Conservation (phyloP, 139 green algal genomes). For the Nannochloris sp. region DNA sequence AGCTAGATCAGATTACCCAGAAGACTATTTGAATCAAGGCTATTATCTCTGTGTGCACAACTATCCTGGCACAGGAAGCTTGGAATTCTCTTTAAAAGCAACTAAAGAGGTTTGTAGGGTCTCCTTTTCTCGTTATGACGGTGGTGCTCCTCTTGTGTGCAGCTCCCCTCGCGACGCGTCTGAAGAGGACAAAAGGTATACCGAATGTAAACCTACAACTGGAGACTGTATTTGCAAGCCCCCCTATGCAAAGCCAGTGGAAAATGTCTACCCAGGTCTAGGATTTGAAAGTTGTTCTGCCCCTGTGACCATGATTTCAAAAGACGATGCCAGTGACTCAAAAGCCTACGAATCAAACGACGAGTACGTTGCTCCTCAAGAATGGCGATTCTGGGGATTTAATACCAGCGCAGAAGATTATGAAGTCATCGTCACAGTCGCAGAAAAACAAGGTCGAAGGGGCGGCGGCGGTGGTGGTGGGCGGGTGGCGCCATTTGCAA, state of each 20-base stretch:
- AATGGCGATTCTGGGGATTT: slow-evolving; percentile 36
- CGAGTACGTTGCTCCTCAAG: neutral
- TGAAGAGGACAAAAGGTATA: slow-evolving; percentile 24
- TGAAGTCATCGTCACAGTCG: slow-evolving; percentile 34
- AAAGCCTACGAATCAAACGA: neutral
- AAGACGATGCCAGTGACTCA: neutral
- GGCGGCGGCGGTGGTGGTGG: neutral
- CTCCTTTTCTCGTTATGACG: slow-evolving; percentile 13
- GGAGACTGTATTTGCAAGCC: slow-evolving; percentile 30
- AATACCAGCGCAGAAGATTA: slow-evolving; percentile 23
- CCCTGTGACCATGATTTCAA: neutral
- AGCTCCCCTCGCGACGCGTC: slow-evolving; percentile 1
- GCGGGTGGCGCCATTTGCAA: slow-evolving; percentile 1
- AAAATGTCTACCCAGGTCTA: slow-evolving; percentile 24
- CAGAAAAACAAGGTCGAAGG: neutral
- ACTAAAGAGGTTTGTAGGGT: slow-evolving; percentile 16
- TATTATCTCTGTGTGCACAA: slow-evolving; percentile 38
- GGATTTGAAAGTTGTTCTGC: slow-evolving; percentile 41
- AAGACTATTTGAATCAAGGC: slow-evolving; percentile 10
- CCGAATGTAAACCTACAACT: slow-evolving; percentile 13
- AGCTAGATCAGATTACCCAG: slow-evolving; percentile 12
- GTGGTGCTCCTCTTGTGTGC: slow-evolving; percentile 25
- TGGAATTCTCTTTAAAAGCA: slow-evolving; percentile 23
- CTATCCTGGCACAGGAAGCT: slow-evolving; percentile 15
- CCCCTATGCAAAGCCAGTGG: slow-evolving; percentile 28